phyloP scores from a whole-genome alignment of 805 yeast species.

The Dipodascus albidus region DNA sequence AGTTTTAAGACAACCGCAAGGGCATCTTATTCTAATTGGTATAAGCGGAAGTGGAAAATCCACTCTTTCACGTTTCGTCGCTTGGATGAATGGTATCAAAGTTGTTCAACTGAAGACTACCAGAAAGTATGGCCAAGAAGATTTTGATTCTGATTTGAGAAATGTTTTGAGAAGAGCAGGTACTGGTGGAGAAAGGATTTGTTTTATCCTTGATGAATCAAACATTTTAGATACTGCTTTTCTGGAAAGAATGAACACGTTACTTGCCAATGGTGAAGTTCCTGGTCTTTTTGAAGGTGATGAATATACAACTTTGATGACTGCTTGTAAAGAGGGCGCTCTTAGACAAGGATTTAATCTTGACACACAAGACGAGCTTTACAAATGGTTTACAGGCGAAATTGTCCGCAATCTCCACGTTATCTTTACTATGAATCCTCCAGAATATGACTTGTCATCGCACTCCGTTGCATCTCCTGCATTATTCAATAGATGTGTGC shows the following conservation, averaged over 20 bases:
- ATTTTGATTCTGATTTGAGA: conserved; percentile 60
- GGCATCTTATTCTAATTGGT: conserved; percentile 81
- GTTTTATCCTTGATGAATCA: conserved; percentile 74
- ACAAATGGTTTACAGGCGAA: conserved; percentile 61
- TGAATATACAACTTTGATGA: conserved; percentile 42
- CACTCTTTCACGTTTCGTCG: conserved; percentile 65
- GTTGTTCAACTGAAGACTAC: conserved; percentile 48
- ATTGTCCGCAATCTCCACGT: conserved; percentile 70
- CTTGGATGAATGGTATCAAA: conserved; percentile 80
- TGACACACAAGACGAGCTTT: conserved; percentile 59
- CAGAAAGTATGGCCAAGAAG: conserved; percentile 39
- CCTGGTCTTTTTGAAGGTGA: conserved; percentile 83
- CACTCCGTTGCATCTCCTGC: conserved; percentile 73
- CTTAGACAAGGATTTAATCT: conserved; percentile 48
- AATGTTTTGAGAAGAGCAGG: conserved; percentile 39
- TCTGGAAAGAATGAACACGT: conserved; percentile 81
- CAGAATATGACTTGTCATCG: conserved; percentile 27
- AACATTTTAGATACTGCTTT: conserved; percentile 66
- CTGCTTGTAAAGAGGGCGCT: conserved; percentile 44
- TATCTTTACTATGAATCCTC: conserved; percentile 60
- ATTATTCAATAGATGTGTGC: conserved; percentile 75
- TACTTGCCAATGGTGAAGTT: conserved; percentile 86
- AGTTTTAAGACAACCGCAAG: conserved; percentile 74
- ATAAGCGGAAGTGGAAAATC: conserved; percentile 74
- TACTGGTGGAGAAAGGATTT: conserved; percentile 45